A percentile compares a stretch with the other conserved stretches of the same genome.
phyloP scores from a whole-genome alignment of 2,329 filamentous ascomycete species.

The Fusarium lateritium region DNA sequence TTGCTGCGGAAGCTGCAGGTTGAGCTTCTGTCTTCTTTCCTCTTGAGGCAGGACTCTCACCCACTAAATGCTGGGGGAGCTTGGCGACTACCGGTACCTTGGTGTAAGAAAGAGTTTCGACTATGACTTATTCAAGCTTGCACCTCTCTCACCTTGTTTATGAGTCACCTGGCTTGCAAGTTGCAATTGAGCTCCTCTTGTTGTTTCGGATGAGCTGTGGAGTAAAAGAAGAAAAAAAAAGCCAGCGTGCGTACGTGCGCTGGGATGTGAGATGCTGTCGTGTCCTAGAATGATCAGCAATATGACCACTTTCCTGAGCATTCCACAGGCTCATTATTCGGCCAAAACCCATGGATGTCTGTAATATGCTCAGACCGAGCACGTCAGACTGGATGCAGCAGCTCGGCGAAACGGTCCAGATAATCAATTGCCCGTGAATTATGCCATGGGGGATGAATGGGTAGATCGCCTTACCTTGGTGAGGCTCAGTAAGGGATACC shows the following conservation, averaged over 20 bases:
- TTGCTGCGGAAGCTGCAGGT: slow-evolving; percentile 40
- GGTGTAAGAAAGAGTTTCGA: slow-evolving; percentile 28
- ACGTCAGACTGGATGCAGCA: slow-evolving; percentile 5
- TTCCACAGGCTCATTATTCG: slow-evolving; percentile 16
- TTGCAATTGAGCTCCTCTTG: neutral
- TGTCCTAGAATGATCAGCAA: slow-evolving; percentile 30
- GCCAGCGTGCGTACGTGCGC: slow-evolving; percentile 6
- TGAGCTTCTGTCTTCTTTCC: slow-evolving; percentile 43
- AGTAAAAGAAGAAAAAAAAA: neutral
- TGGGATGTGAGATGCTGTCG: slow-evolving; percentile 28
- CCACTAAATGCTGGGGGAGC: slow-evolving; percentile 32
- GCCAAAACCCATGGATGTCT: slow-evolving; percentile 17
- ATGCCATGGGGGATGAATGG: neutral
- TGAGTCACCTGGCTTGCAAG: slow-evolving; percentile 29
- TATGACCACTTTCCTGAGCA: slow-evolving; percentile 37
- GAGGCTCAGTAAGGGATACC: slow-evolving; percentile 25
- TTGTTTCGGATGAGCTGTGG: slow-evolving; percentile 14
- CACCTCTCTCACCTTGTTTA: slow-evolving; percentile 6
- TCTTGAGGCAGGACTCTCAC: slow-evolving; percentile 41
- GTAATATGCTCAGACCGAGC: slow-evolving; percentile 7
- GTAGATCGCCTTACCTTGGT: slow-evolving; percentile 31
- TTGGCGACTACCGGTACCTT: slow-evolving; percentile 22
- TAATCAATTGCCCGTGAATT: slow-evolving; percentile 12
- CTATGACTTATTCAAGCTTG: slow-evolving; percentile 18
- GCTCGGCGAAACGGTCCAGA: slow-evolving; percentile 22